A percentile compares a stretch with the other conserved stretches of the same genome.
These are phyloP conservation scores for Areca catechu DNA, from an alignment of 176 grass and related monocot species.

Conservation along the genomic window DNA sequence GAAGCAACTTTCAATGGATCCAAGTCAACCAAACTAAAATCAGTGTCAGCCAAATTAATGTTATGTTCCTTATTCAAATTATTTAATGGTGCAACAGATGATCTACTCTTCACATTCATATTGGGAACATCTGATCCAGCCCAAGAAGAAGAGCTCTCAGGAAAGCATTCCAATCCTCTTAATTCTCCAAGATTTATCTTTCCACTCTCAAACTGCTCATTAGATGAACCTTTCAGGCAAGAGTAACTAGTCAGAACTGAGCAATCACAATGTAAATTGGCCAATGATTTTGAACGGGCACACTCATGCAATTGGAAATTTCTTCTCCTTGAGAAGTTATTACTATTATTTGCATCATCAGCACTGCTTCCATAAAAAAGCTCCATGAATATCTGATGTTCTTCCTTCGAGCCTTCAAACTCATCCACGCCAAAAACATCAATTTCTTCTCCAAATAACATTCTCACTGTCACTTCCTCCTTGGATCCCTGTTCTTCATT, in stretches of 20 bases:
- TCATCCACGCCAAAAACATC: conserved; percentile 2
- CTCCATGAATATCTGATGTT: conserved; percentile 63
- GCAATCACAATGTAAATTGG: conserved; percentile 1
- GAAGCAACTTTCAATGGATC: conserved; percentile 6
- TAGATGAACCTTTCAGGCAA: conserved; percentile 2
- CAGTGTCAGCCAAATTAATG: conserved; percentile 18
- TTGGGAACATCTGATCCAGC: conserved; percentile 9
- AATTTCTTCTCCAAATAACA: conserved; percentile 72
- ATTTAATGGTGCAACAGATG: conserved; percentile 10
- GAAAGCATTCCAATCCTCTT: background rate
- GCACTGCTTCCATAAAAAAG: conserved; percentile 29
- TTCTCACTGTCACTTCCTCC: conserved; percentile 45
- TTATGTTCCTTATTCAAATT: conserved; percentile 1
- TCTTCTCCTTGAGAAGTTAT: background rate
- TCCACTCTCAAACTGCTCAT: background rate
- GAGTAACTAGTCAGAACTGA: conserved; percentile 6
- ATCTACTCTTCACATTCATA: conserved; percentile 13
- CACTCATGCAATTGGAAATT: conserved; percentile 16
- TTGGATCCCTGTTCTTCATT: conserved; percentile 23
- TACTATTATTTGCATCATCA: background rate
- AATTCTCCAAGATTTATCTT: conserved; percentile 2
- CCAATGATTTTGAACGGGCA: background rate
- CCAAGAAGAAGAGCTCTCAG: conserved; percentile 4
- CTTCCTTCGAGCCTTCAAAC: conserved; percentile 52
- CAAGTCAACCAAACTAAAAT: background rate